Percentiles rank a stretch among this genome's conserved stretches.
phyloP scores from a whole-genome alignment of 2,329 filamentous ascomycete genomes.

The Diaporthe sp. region DNA sequence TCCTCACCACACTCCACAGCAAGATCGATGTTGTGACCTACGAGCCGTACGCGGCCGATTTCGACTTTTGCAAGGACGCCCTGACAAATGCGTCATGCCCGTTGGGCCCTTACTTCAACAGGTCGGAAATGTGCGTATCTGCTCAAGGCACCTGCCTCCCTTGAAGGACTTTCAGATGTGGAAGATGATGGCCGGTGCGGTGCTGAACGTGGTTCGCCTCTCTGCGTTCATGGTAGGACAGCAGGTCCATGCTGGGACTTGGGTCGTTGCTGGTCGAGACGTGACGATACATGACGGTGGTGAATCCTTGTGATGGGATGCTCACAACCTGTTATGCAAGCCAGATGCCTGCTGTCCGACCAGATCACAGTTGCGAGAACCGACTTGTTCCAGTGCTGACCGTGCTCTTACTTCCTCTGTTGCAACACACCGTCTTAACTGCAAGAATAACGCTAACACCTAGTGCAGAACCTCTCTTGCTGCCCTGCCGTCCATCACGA shows the following conservation, averaged over 20 bases:
- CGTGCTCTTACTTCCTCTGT: background rate
- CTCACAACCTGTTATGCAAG: background rate
- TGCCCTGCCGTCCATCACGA: slow-evolving; percentile 78
- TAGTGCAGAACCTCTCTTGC: slow-evolving; percentile 48
- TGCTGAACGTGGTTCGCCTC: background rate
- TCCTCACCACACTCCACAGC: slow-evolving; percentile 80
- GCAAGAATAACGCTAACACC: background rate
- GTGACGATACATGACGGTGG: slow-evolving; percentile 4
- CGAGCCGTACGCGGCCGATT: slow-evolving; percentile 69
- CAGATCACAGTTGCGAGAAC: background rate
- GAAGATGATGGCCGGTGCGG: slow-evolving; percentile 5
- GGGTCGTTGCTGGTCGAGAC: slow-evolving; percentile 33
- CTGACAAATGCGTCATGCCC: slow-evolving; percentile 78
- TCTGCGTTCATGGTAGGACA: slow-evolving; percentile 17
- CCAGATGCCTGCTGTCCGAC: slow-evolving; percentile 1
- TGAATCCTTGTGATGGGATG: background rate
- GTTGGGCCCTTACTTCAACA: slow-evolving; percentile 78
- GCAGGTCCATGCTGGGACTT: slow-evolving; percentile 20
- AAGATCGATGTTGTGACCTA: slow-evolving; percentile 84
- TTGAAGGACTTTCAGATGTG: background rate
- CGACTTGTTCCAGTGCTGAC: background rate
- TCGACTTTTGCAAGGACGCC: slow-evolving; percentile 76
- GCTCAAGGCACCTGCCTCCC: background rate
- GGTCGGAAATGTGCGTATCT: slow-evolving; percentile 53
- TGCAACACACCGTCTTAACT: background rate